Base-by-base conservation (phyloP, 371 early-diverging fungal genomes). In the Amoeboaphelidium protococcarum region DNA sequence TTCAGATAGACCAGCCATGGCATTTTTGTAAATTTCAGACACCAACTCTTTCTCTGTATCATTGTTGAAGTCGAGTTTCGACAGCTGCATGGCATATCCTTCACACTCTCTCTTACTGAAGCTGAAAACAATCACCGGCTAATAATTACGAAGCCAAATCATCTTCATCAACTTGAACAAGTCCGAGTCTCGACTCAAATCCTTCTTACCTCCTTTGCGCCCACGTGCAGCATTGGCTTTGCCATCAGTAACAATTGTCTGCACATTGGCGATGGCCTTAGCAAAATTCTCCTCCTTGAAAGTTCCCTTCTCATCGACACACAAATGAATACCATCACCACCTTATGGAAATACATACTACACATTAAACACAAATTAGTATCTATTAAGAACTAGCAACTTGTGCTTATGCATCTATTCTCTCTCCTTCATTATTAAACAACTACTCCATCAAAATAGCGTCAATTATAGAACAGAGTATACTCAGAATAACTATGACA, bases 61-160 rank as follows among this genome's bases (percentile, higher is more conserved):
- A 55, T 66, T 69, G 58, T 92, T 89, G 56, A 97, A 94, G 60
- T 96, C 91, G 13, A 91, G 62, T 52, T 89, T 85, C 44, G 79
- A 79, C 62, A 96, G 71, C 52, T 80, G 75, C 48, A 86, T 58
- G 0, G 98, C 99, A 60, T 86, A 75, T 2, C 63, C 54, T 65
- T 99, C 98, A 65, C 98, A 98, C 55, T 97, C 95, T 42, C 80
- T 72, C 59, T 96, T 94, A 19, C 81, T 73, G 60, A 99, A 99
- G 57, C 84, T 77, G 65, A 98, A 99, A 0, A 99, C 86, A 54
- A 99, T 99, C n/a, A 90, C 90, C 4, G 98, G 99, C 47, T 91
- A 82, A 53, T 85, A 89, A 61, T 85, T 82, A 50, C 81, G 84
- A 52, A 65, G 56, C 78, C 85, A 78, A 51, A 91, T 76, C 90